Evolutionary conservation across 1,284 basidiomycete genomes (phyloP).

Genomic region (Cutaneotrichosporon cutaneum): DNA sequence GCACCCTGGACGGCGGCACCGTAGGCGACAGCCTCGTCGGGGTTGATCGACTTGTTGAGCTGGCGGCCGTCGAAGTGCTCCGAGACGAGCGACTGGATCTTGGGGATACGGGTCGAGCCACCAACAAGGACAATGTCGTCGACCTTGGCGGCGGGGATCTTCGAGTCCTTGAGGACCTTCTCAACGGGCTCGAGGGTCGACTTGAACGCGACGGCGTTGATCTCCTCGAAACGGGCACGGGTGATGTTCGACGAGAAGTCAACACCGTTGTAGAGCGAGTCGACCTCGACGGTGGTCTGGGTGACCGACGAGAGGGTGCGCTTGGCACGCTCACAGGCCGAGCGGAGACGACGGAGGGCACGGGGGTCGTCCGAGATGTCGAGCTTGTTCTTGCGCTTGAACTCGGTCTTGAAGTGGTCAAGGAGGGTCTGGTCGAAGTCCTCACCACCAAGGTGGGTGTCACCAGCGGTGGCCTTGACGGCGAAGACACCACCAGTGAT

Average conservation of each 20-base stretch:
- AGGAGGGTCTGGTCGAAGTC: conserved; percentile 98
- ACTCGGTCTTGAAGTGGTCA: conserved; percentile 89
- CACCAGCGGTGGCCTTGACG: conserved; percentile 95
- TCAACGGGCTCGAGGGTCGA: conserved; percentile 96
- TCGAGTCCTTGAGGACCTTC: conserved; percentile 96
- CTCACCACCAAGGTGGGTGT: conserved; percentile 98
- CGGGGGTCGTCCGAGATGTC: conserved; percentile 89
- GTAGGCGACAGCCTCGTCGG: conserved; percentile 92
- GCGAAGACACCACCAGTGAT: conserved; percentile 97
- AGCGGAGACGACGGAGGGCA: conserved; percentile 94
- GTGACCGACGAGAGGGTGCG: conserved; percentile 95
- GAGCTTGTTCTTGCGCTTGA: conserved; percentile 95
- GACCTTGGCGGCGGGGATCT: conserved; percentile 91
- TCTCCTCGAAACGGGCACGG: conserved; percentile 97
- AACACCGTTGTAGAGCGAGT: conserved; percentile 95
- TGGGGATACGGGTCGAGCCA: conserved; percentile 98
- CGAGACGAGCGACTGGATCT: conserved; percentile 93
- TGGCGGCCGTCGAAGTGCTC: conserved; percentile 99
- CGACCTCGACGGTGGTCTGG: conserved; percentile 96
- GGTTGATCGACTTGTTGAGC: conserved; percentile 94
- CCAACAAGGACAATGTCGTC: conserved; percentile 78
- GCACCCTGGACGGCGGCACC: conserved; percentile 97
- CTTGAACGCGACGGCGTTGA: conserved; percentile 96
- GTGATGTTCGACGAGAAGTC: conserved; percentile 99
- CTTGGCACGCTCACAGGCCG: conserved; percentile 98